These are phyloP conservation scores for Singerocomus inundabilis DNA, from an alignment of 1,284 basidiomycete genomes.

Conservation along the genomic window DNA sequence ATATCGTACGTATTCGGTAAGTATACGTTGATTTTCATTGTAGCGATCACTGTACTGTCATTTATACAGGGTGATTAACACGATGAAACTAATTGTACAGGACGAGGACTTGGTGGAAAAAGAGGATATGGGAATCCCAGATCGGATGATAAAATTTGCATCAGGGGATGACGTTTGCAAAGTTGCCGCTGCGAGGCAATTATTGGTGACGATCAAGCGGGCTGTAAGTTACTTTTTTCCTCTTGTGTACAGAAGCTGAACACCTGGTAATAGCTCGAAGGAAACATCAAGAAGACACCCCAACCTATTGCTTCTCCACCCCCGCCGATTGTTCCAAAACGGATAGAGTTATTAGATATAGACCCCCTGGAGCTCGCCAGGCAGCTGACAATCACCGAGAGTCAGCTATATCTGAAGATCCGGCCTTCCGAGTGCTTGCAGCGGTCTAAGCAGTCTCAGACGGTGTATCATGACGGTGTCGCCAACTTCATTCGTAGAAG, in stretches of 20 bases:
- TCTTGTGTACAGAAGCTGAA: background rate
- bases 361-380: slow-evolving; percentile 79
- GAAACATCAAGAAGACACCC: slow-evolving; percentile 34
- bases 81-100: slow-evolving; percentile 55
- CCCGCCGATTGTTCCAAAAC: slow-evolving; percentile 58
- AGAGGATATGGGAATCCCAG: slow-evolving; percentile 53
- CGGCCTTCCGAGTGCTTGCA: slow-evolving; percentile 70
- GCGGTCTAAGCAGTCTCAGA: slow-evolving; percentile 52
- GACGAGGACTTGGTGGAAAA: slow-evolving; percentile 58
- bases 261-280: slow-evolving; percentile 38
- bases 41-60: background rate
- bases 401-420: slow-evolving; percentile 67
- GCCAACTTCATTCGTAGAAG: slow-evolving; percentile 71
- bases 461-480: slow-evolving; percentile 56
- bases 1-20: slow-evolving; percentile 66
- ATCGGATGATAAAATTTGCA: slow-evolving; percentile 56
- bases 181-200: slow-evolving; percentile 50
- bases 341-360: slow-evolving; percentile 61
- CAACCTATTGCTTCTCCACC: slow-evolving; percentile 44
- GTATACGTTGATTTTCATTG: slow-evolving; percentile 1
- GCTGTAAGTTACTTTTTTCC: slow-evolving; percentile 40
- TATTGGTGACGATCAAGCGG: slow-evolving; percentile 52
- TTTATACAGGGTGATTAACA: slow-evolving; percentile 53
- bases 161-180: slow-evolving; percentile 43
- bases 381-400: slow-evolving; percentile 78